phyloP scores from a whole-genome alignment of 768 basidiomycete species.

The Antrodiella citrinella region DNA sequence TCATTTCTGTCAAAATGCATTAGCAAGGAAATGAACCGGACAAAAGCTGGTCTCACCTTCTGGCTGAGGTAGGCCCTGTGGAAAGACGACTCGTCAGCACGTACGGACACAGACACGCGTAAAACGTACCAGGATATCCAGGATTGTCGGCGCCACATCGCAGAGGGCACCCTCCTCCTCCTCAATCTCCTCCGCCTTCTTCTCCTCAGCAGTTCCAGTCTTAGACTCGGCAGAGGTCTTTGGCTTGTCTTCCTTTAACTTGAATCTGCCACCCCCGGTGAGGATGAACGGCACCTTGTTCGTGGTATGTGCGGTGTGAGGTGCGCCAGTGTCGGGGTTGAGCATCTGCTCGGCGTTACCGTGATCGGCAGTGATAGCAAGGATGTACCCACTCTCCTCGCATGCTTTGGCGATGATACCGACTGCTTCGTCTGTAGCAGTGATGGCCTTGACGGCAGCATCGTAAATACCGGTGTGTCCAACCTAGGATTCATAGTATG shows the following conservation, averaged over 20 bases:
- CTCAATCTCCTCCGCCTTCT: conserved; percentile 23
- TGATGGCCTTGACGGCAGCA: conserved; percentile 83
- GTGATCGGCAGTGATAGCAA: conserved; percentile 88
- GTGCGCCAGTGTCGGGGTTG: conserved; percentile 72
- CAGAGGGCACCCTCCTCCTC: conserved; percentile 69
- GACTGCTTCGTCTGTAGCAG: conserved; percentile 84
- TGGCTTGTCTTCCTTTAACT: conserved; percentile 39
- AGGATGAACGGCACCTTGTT: conserved; percentile 90
- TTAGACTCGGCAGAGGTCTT: neutral
- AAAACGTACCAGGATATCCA: conserved; percentile 56
- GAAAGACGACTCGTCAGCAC: neutral
- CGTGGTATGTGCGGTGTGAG: conserved; percentile 89
- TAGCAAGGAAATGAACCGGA: neutral
- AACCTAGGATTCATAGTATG: too few relatives aligned
- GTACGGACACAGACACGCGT: neutral
- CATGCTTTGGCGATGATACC: conserved; percentile 83
- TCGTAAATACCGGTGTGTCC: conserved; percentile 92
- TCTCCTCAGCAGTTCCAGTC: conserved; percentile 27
- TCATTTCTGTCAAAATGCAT: conserved; percentile 18
- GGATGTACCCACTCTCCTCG: conserved; percentile 75
- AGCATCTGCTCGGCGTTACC: conserved; percentile 96
- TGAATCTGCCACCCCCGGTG: conserved; percentile 53
- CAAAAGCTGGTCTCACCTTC: conserved; percentile 38
- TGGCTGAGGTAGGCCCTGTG: conserved; percentile 55
- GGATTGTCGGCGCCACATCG: conserved; percentile 85